Conservation (phyloP, 2,329 filamentous ascomycete genomes). For the Aureobasidium sp. region DNA sequence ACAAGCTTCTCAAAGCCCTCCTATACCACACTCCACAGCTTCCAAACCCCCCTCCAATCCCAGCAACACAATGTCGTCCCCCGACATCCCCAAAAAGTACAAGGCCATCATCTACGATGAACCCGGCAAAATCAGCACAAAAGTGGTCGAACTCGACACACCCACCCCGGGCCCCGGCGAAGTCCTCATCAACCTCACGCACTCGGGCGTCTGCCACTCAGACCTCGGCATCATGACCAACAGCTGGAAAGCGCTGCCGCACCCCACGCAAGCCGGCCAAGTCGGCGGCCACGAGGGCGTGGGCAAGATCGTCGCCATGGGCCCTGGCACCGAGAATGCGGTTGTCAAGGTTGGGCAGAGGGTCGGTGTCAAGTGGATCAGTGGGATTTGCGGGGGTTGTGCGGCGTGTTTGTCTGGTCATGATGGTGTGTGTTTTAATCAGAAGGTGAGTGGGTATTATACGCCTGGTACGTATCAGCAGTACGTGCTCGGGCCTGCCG, state of each 20-base stretch:
- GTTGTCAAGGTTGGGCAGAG: slow-evolving; percentile 56
- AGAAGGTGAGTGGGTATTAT: slow-evolving; percentile 56
- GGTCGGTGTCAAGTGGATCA: slow-evolving; percentile 63
- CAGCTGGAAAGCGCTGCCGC: slow-evolving; percentile 47
- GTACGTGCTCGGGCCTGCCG: slow-evolving; percentile 53
- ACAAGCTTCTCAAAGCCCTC: not conserved
- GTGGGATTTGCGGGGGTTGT: slow-evolving; percentile 47
- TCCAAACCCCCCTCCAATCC: not conserved
- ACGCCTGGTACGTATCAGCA: slow-evolving; percentile 63
- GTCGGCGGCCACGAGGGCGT: slow-evolving; percentile 64
- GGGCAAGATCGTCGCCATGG: slow-evolving; percentile 54
- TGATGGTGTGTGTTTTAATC: slow-evolving; percentile 47
- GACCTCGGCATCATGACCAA: slow-evolving; percentile 49
- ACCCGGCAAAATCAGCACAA: slow-evolving; percentile 55
- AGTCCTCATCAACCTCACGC: slow-evolving; percentile 53
- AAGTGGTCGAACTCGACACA: slow-evolving; percentile 53
- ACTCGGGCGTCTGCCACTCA: slow-evolving; percentile 57
- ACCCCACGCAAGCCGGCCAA: slow-evolving; percentile 51
- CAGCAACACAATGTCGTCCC: not conserved
- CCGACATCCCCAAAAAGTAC: slow-evolving; percentile 44
- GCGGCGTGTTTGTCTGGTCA: slow-evolving; percentile 45
- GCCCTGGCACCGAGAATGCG: slow-evolving; percentile 48
- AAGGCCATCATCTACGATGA: slow-evolving; percentile 58
- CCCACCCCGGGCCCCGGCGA: slow-evolving; percentile 56
- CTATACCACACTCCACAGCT: not conserved